These are phyloP conservation scores for Hyaloperonospora brassicae DNA, from an alignment of 352 stramenopile genomes.

Conservation along the genomic window DNA sequence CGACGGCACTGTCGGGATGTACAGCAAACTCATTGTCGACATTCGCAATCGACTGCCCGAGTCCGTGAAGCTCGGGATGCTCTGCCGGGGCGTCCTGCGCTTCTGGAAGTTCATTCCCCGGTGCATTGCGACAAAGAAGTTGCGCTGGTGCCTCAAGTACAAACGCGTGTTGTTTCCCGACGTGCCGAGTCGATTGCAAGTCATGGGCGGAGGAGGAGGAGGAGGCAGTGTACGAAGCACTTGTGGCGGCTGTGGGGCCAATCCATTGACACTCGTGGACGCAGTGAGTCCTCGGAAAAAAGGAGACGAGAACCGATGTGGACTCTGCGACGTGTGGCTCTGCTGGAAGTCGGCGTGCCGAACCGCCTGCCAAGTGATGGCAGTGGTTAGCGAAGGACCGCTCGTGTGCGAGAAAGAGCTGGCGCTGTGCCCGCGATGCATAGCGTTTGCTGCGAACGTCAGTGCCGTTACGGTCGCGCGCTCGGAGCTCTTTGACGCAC, in stretches of 20 bases:
- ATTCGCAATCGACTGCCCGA: constrained; percentile 12
- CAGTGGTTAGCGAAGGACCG: constrained; percentile 7
- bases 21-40: constrained; percentile 24
- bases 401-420: constrained; percentile 12
- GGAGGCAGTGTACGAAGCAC: constrained; percentile 1
- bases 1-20: constrained; percentile 21
- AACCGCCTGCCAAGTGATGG: constrained; percentile 13
- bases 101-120: constrained; percentile 31
- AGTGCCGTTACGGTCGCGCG: constrained; percentile 12
- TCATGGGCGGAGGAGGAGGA: background rate
- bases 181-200: constrained; percentile 7
- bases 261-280: constrained; percentile 2
- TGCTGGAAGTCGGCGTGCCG: constrained; percentile 21
- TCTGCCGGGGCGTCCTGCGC: constrained; percentile 16
- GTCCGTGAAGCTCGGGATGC: constrained; percentile 17
- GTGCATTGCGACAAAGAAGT: constrained; percentile 24
- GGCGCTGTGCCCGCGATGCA: constrained; percentile 14
- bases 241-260: constrained; percentile 14
- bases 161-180: constrained; percentile 11
- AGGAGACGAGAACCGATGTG: constrained; percentile 6
- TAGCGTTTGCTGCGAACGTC: constrained; percentile 7
- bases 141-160: constrained; percentile 20
- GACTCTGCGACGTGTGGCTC: constrained; percentile 17
- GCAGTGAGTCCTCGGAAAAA: constrained; percentile 3
- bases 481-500: constrained; percentile 7